Percentiles rank a stretch among this genome's conserved stretches.
Conservation (phyloP, 257 asterid species). For the Leptodermis oblonga region DNA sequence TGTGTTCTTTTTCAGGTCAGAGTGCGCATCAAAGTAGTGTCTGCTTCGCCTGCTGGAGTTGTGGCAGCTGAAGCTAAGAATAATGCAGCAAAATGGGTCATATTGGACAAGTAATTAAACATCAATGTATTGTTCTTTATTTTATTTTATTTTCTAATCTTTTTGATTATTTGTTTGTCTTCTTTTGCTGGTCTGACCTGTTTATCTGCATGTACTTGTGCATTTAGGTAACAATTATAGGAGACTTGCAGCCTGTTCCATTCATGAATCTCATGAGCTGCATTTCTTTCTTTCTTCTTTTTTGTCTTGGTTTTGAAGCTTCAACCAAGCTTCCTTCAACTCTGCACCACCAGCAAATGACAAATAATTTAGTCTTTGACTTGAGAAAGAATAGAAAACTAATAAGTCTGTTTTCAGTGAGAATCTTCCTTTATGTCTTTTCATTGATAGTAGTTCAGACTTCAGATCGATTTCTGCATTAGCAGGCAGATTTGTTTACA, state of each 20-base stretch:
- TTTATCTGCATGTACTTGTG: background rate
- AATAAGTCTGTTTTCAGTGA: background rate
- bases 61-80: constrained; percentile 79
- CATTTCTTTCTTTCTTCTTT: background rate
- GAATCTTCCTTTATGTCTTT: background rate
- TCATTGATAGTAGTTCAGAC: background rate
- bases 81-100: constrained; percentile 66
- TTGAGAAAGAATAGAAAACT: background rate
- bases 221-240: background rate
- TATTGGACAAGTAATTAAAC: constrained; percentile 85
- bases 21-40: constrained; percentile 74
- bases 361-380: background rate
- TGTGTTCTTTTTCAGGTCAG: constrained; percentile 48
- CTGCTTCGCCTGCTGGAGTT: constrained; percentile 52
- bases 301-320: background rate
- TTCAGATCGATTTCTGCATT: background rate
- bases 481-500: background rate
- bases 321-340: background rate
- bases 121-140: constrained; percentile 39
- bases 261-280: background rate
- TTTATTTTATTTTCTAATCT: background rate
- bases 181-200: background rate
- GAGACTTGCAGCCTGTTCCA: background rate
- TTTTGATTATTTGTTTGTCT: background rate
- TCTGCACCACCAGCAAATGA: background rate